Percentiles rank a stretch among this genome's conserved stretches.
Evolutionary conservation across 2,329 filamentous ascomycete species (phyloP).

Genomic region (Calonectria multiphialidica): DNA sequence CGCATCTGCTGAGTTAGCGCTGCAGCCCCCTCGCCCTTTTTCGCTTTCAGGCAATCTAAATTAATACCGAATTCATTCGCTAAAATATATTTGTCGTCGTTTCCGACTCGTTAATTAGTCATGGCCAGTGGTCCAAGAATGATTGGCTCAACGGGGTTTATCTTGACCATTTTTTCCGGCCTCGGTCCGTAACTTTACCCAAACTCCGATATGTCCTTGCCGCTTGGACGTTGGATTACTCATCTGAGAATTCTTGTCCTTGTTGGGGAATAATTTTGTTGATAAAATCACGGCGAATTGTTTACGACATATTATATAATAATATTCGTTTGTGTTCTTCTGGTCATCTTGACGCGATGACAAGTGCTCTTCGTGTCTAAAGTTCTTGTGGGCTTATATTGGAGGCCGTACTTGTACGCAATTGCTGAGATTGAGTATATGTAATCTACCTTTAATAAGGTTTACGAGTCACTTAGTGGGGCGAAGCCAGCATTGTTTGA

Average conservation of each 20-base stretch:
- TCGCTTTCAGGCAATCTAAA: no score
- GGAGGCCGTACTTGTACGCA: slow-evolving; percentile 37
- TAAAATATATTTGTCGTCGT: no score
- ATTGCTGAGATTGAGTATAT: slow-evolving; percentile 43
- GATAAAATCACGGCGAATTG: slow-evolving; percentile 14
- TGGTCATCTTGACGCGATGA: slow-evolving; percentile 45
- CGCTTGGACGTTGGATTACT: not conserved
- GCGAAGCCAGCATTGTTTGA: slow-evolving; percentile 6
- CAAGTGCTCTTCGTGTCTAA: slow-evolving; percentile 41
- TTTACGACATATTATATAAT: slow-evolving; percentile 8
- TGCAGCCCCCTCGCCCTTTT: no score
- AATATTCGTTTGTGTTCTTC: slow-evolving; percentile 33
- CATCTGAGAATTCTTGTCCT: slow-evolving; percentile 13
- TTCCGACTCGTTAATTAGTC: no score
- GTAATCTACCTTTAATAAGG: slow-evolving; percentile 42
- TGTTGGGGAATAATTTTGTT: slow-evolving; percentile 12
- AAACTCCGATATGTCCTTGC: not conserved
- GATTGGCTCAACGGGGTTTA: no score
- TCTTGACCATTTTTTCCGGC: not conserved
- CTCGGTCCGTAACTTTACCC: not conserved
- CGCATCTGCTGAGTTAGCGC: no score
- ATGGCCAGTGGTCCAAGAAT: no score
- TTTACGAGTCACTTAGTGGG: slow-evolving; percentile 45
- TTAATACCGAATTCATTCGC: no score
- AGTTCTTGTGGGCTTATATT: slow-evolving; percentile 38